A percentile compares a stretch with the other conserved stretches of the same genome.
These are phyloP conservation scores for Alternaria novae-zelandiae DNA, from an alignment of 2,329 filamentous ascomycete species.

Conservation along the genomic window DNA sequence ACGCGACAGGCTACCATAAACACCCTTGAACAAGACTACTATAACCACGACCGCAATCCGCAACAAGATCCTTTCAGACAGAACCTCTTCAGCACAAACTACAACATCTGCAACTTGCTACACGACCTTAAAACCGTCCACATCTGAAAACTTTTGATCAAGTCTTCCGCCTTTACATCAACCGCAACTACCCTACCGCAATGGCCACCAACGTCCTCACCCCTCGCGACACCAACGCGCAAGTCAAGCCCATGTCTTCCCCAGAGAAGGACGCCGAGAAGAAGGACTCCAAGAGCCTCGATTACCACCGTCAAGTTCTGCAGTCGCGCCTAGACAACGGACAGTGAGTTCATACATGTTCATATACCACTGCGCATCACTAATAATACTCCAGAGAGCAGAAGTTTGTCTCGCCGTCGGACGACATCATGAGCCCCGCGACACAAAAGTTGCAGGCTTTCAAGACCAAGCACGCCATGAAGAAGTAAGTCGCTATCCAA, in stretches of 20 bases:
- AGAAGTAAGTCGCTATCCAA: constrained; percentile 59
- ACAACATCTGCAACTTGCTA: not conserved
- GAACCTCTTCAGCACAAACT: not conserved
- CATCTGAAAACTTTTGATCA: not conserved
- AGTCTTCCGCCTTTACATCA: not conserved
- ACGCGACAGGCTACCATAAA: constrained; percentile 15
- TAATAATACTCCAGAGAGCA: constrained; percentile 50
- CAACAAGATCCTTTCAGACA: not conserved
- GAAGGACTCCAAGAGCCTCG: constrained; percentile 58
- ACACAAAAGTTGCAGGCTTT: constrained; percentile 81
- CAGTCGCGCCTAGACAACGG: constrained; percentile 73
- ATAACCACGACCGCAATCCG: constrained; percentile 7
- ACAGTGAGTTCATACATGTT: constrained; percentile 58
- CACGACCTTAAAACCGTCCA: not conserved
- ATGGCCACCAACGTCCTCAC: constrained; percentile 69
- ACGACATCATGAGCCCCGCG: constrained; percentile 87
- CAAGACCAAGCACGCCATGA: constrained; percentile 79
- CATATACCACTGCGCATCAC: not conserved
- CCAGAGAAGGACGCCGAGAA: constrained; percentile 32
- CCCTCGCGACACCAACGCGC: constrained; percentile 70
- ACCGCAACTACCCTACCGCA: constrained; percentile 3
- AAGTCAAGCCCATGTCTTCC: constrained; percentile 33
- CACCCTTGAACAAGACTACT: constrained; percentile 8
- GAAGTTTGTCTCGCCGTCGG: constrained; percentile 81
- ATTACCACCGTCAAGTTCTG: constrained; percentile 78